A percentile compares a stretch with the other conserved stretches of the same genome.
phyloP scores from a whole-genome alignment of 1,284 basidiomycete genomes.

The Cutaneotrichosporon dermatis region DNA sequence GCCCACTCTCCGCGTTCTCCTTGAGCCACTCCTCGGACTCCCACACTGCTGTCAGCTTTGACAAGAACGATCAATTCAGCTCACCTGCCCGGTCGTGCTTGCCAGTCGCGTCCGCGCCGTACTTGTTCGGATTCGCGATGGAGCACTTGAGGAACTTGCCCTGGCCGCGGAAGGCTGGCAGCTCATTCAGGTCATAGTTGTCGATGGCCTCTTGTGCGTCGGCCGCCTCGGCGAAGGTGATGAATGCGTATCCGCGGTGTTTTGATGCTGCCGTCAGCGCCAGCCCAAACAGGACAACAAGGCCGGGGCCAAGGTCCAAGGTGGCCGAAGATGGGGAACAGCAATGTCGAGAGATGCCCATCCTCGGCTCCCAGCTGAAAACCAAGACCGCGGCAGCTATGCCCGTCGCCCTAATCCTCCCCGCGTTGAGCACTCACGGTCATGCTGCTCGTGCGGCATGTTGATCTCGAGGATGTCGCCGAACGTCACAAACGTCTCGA shows the following conservation, averaged over 20 bases:
- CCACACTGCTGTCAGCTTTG: constrained; percentile 37
- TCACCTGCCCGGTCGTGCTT: constrained; percentile 43
- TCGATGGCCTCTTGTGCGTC: constrained; percentile 50
- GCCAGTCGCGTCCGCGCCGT: constrained; percentile 26
- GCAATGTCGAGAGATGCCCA: no score
- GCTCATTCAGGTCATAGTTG: constrained; percentile 49
- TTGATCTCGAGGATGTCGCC: constrained; percentile 49
- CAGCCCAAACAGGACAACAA: no score
- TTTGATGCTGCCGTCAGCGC: constrained; percentile 24
- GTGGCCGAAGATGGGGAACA: no score
- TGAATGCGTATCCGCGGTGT: constrained; percentile 47
- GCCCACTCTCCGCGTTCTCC: constrained; percentile 32
- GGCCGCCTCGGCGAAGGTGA: constrained; percentile 43
- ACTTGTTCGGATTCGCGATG: constrained; percentile 44
- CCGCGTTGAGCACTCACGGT: constrained; percentile 33
- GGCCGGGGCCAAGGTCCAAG: no score
- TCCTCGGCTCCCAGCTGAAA: no score
- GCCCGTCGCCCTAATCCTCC: not conserved
- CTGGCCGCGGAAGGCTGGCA: constrained; percentile 41
- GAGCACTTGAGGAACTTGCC: constrained; percentile 47
- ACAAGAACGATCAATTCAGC: constrained; percentile 11
- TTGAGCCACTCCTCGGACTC: constrained; percentile 46
- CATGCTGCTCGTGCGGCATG: constrained; percentile 41
- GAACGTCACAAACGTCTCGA: constrained; percentile 48
- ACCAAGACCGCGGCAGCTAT: not conserved